A percentile compares a stretch with the other conserved stretches of the same genome.
Conservation (phyloP, 805 yeast genomes). For the Torulaspora maleeae region DNA sequence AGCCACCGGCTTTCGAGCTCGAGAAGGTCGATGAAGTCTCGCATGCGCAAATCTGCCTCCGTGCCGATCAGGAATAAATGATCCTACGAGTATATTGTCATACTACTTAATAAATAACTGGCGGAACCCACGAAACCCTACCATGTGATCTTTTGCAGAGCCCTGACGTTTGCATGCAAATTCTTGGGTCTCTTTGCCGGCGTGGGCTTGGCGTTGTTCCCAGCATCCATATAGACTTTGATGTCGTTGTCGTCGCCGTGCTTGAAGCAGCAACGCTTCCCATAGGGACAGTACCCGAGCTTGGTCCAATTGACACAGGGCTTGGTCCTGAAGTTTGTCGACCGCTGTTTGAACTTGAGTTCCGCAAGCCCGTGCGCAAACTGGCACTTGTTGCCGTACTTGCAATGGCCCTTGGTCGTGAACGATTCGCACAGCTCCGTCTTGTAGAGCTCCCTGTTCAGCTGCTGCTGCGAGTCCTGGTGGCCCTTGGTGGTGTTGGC, state of each 20-base stretch:
- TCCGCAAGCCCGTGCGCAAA: constrained; percentile 88
- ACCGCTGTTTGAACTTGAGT: constrained; percentile 57
- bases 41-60: constrained; percentile 12
- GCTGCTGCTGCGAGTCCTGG: constrained; percentile 10
- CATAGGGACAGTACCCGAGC: constrained; percentile 79
- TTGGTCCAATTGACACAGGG: constrained; percentile 86
- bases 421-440: constrained; percentile 85
- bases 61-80: constrained; percentile 4
- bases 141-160: constrained; percentile 33
- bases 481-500: constrained; percentile 8
- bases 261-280: constrained; percentile 86
- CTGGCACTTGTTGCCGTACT: constrained; percentile 88
- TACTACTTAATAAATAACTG: constrained; percentile 10
- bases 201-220: constrained; percentile 7
- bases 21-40: constrained; percentile 11
- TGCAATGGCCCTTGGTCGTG: constrained; percentile 66
- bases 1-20: constrained; percentile 20
- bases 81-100: not conserved
- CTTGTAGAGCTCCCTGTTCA: constrained; percentile 71
- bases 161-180: constrained; percentile 30
- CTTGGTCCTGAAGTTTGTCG: constrained; percentile 85
- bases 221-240: constrained; percentile 29
- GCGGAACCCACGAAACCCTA: constrained; percentile 7
- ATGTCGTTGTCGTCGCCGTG: constrained; percentile 51
- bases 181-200: constrained; percentile 20